Base-by-base conservation (phyloP, 768 basidiomycete species). In the Pleurotus sapidus region DNA sequence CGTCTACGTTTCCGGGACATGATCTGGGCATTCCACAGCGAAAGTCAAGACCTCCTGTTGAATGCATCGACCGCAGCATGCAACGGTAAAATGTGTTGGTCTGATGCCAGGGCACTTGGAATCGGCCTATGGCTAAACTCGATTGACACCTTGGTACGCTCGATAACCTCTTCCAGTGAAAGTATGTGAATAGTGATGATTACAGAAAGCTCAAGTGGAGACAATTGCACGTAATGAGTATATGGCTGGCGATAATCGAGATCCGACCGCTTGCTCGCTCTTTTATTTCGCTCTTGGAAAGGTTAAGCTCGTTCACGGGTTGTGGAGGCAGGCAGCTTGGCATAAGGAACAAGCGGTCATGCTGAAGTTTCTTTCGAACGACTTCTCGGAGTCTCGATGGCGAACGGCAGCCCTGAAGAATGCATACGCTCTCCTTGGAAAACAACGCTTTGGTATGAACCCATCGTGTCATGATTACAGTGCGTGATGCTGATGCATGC, bases 271-370 rank as follows among this genome's bases (percentile, higher is more conserved):
- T 5, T 95, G 95, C 64, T 95, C 92, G 5, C 76, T 99, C 43
- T 91, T 89, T 69, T 99, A 98, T 71, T 97, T 99, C 63, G 95
- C 97, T 2, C 74, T 99, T 11, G 91, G 93, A 12, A 98, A 98
- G 68, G 81, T 84, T 57, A 94, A 93, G 65, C 81, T 98, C 8
- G 94, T 99, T 0, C 91, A 94, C 60, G 93, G 95, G 5, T 78
- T 99, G 11, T 99, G 97, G 97, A 83, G 92, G 64, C 97, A 98
- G 67, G 93, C 95, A 1, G 84, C 84, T 1, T 95, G 94, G 84
- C 95, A 98, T 63, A 89, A 84, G 62, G 97, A 98, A 63, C 94
- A 97, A 64, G 64, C 77, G 4, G 65, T 86, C 53, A 98, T 93
- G 94, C 77, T 99, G 58, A 95, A 91, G 65, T 98, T 99, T 70